Base-by-base conservation (phyloP, 257 asterid genomes). In the Solanum etuberosum region DNA sequence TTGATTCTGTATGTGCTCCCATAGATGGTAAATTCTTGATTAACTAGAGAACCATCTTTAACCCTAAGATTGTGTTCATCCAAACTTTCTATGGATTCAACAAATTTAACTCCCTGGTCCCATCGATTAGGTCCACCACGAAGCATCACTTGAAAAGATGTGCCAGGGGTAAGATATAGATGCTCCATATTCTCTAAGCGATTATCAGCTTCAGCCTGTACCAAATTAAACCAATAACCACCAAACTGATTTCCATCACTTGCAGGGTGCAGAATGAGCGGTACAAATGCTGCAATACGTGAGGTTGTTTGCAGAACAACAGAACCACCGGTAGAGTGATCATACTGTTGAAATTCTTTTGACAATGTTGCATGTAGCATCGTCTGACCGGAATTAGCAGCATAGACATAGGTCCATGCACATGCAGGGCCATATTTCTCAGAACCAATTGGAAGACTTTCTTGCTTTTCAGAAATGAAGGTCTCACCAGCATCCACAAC, bases 211-310 rank as follows among this genome's bases (percentile, higher is more conserved):
- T 93, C 94, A 63, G 91, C 78, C 83, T 91, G 91, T 85, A 87
- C 88, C 86, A 90, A 87, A 89, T 94, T 92, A 84, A 93, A 90
- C 94, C 94, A 94, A 89, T 96, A 96, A 85, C 99, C 99, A 86
- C 99, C 99, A 90, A 93, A 96, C 87, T 94, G 94, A 91, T 96
- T 95, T 68, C 99, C 99, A 61, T 96, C 94, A 87, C 98, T 91
- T 80, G 90, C 95, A 90, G 93, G 98, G 90, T 92, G 96, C 91
- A 95, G 92, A 83, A 89, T 85, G 84, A 96, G 98, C 6, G 98
- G 96, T 63, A 63, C 67, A 85, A 92, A 94, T 43, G 98, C 98
- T 68, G 98, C 96, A 93, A 96, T 91, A 40, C 37, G 77, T 6
- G 91, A 88, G 46, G 98, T 94, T 21, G 92, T 94, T 90, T 93